Evolutionary conservation across 345 rosid species (phyloP), one percentile per base, ranked within the genome.

Genomic region (Eucalyptus tenuipes): DNA sequence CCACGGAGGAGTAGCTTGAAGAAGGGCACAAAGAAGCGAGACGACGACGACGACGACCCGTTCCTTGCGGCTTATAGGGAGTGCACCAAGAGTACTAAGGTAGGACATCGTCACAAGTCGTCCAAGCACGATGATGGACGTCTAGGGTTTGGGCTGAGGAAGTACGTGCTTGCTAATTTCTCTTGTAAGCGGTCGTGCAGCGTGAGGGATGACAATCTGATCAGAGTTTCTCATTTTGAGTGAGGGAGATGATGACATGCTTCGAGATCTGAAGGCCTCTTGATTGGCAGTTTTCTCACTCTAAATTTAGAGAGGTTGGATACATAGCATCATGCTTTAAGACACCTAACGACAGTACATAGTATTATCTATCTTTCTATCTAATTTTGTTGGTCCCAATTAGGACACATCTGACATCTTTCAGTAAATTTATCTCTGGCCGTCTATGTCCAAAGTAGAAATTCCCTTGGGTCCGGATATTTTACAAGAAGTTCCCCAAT

Each of bases 41-140:
- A 89, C 17, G 94, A 90, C 31, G 96, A 90, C 27, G 96, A 89
- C 22, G 92, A 90, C 27, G 96, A 94, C 85, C 96, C 96, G 3
- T 94, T 94, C 86, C 86, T 91, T 27, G 93, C 93, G 10, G 96
- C 96, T 59, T 94, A 89, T 44, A 90, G 88, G 86, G 93, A 92
- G 93, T 93, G 94, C 89, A 93, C 93, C 24, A 24, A 90, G 88
- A 82, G 87, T 75, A 75, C 86, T 18, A 86, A 15, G 44, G 86
- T 57, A 86, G 85, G 29, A 22, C 47, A 75, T 75, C 84, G 86
- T 44, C 52, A 33, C 25, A 91, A 87, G 90, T 7, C 31, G 88
- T 85, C 86, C 8, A 88, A 81, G 52, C 86, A 52, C 2, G 47
- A 5, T 42, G 47, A 6, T 11, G 53, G 45, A 22, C 71, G 66